These are phyloP conservation scores for Calonectria montana DNA, from an alignment of 2,329 filamentous ascomycete genomes.

Conservation along the genomic window DNA sequence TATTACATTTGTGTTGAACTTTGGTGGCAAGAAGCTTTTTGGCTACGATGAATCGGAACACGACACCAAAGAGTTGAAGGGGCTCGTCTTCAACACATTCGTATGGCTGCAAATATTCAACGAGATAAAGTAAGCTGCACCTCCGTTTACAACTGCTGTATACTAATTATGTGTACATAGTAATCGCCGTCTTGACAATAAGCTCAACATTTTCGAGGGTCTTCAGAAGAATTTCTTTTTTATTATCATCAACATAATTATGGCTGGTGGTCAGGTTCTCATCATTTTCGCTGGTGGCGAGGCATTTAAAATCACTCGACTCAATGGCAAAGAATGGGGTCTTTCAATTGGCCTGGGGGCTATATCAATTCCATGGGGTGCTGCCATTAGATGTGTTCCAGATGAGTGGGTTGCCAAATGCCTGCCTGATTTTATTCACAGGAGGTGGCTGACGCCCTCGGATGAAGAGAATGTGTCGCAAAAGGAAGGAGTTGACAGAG, in stretches of 20 bases:
- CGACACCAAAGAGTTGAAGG: slow-evolving; percentile 57
- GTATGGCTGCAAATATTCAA: slow-evolving; percentile 82
- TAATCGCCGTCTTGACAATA: slow-evolving; percentile 80
- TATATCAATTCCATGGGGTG: slow-evolving; percentile 79
- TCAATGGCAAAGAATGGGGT: slow-evolving; percentile 83
- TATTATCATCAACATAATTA: slow-evolving; percentile 80
- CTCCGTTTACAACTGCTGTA: slow-evolving; percentile 54
- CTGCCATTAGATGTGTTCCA: slow-evolving; percentile 79
- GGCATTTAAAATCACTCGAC: slow-evolving; percentile 74
- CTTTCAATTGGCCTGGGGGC: slow-evolving; percentile 82
- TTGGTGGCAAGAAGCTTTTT: slow-evolving; percentile 67
- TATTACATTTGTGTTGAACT: slow-evolving; percentile 70
- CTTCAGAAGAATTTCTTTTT: slow-evolving; percentile 85
- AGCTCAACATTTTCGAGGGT: slow-evolving; percentile 88
- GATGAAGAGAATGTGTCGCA: slow-evolving; percentile 24
- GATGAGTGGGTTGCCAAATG: slow-evolving; percentile 62
- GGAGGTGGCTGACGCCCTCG: slow-evolving; percentile 41
- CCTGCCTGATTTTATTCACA: slow-evolving; percentile 43
- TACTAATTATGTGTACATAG: slow-evolving; percentile 71
- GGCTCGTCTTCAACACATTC: slow-evolving; percentile 76
- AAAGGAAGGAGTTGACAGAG: slow-evolving; percentile 32
- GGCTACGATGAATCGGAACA: slow-evolving; percentile 49
- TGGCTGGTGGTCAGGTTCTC: slow-evolving; percentile 85
- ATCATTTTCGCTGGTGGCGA: slow-evolving; percentile 85
- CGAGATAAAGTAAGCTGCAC: slow-evolving; percentile 72